phyloP scores from a whole-genome alignment of 1,284 basidiomycete genomes.

The Phylloporus sp. region DNA sequence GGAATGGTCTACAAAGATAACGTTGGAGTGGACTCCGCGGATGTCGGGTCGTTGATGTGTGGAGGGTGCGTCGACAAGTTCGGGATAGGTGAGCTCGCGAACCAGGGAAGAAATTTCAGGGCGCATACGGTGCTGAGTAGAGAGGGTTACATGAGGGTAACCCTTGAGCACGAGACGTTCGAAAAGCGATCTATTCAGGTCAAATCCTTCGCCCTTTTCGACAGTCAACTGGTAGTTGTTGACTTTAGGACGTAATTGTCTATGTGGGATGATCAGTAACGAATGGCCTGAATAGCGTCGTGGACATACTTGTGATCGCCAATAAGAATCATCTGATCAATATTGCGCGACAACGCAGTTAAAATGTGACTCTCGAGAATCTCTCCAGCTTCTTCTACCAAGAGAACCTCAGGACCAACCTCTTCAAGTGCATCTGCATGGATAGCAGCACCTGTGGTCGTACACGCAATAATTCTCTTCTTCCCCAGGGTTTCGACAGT shows the following conservation, averaged over 20 bases:
- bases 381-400: conserved; percentile 77
- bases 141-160: conserved; percentile 67
- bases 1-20: conserved; percentile 68
- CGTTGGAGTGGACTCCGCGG: conserved; percentile 60
- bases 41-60: conserved; percentile 59
- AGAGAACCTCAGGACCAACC: conserved; percentile 54
- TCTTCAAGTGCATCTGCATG: conserved; percentile 52
- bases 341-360: conserved; percentile 54
- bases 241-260: conserved; percentile 75
- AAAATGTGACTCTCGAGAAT: conserved; percentile 72
- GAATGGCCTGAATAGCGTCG: background rate
- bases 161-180: conserved; percentile 69
- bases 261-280: conserved; percentile 30
- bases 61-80: conserved; percentile 59
- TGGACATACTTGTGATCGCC: conserved; percentile 2
- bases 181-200: conserved; percentile 71
- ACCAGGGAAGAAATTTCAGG: conserved; percentile 71
- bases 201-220: conserved; percentile 70
- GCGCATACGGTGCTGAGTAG: conserved; percentile 71
- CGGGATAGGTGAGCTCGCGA: conserved; percentile 67
- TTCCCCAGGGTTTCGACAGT: conserved; percentile 43
- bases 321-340: conserved; percentile 63
- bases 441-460: conserved; percentile 72
- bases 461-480: conserved; percentile 70
- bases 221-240: conserved; percentile 67